phyloP scores from a whole-genome alignment of 2,329 filamentous ascomycete species.

The Monosporascus ibericus region DNA sequence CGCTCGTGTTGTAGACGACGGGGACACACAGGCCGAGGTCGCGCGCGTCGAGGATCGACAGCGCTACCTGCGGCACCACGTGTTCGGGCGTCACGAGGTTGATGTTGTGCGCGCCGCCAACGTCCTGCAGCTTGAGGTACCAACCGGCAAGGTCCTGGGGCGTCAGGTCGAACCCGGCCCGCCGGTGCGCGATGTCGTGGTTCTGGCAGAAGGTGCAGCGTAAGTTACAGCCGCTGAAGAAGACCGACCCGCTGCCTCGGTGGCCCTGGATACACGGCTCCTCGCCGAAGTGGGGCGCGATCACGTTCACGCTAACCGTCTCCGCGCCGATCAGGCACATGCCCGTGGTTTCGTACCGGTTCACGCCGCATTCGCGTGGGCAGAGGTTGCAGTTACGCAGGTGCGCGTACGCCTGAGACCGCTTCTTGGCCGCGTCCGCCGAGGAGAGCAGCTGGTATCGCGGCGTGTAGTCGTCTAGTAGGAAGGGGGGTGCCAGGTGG shows the following conservation, averaged over 20 bases:
- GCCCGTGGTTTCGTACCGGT: conserved; percentile 73
- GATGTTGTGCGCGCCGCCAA: conserved; percentile 83
- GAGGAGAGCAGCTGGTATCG: conserved; percentile 65
- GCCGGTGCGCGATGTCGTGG: conserved; percentile 74
- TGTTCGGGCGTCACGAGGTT: conserved; percentile 85
- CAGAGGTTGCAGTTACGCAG: conserved; percentile 76
- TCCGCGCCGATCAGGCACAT: conserved; percentile 71
- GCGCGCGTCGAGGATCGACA: conserved; percentile 68
- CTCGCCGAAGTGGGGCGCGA: conserved; percentile 18
- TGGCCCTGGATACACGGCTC: conserved; percentile 80
- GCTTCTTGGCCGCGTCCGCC: conserved; percentile 65
- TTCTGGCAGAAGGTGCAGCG: conserved; percentile 78
- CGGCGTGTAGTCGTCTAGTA: conserved; percentile 69
- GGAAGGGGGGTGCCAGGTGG: conserved; percentile 57
- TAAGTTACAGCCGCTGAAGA: conserved; percentile 71
- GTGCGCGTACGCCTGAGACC: conserved; percentile 67
- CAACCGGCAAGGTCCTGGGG: conserved; percentile 75
- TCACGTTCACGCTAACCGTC: conserved; percentile 36
- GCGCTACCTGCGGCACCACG: conserved; percentile 74
- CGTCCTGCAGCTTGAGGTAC: conserved; percentile 75
- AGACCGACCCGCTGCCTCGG: conserved; percentile 73
- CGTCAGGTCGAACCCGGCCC: conserved; percentile 73
- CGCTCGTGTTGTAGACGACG: conserved; percentile 80
- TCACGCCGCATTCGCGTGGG: conserved; percentile 69
- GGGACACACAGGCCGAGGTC: conserved; percentile 65